Base-by-base conservation (phyloP, 139 green algal species). In the Zygnema cylindricum region DNA sequence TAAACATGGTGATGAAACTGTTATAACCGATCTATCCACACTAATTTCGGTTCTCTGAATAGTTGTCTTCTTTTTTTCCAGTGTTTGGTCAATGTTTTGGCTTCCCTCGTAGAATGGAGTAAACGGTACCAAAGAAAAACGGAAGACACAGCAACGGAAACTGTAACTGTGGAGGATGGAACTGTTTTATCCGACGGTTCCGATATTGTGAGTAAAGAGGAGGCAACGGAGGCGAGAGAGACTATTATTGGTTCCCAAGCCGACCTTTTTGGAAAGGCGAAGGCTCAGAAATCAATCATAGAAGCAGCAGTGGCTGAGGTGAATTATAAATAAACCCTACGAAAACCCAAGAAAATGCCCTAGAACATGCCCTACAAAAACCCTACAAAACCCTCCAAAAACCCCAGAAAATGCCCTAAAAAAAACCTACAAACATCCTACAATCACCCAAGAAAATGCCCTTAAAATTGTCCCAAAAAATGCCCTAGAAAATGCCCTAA, bases 241-340 rank as follows among this genome's bases (percentile, higher is more conserved):
- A 71, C 49, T 2, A 75, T 23, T 23, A 77, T 0, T 22, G 69
- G 86, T 21, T 71, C 83, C 1, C 84, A 89, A 77, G 85, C 85
- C 3, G 81, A 84, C 54, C 36, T 84, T 40, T 89, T 91, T 89
- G 86, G 79, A 33, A 90, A 89, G 39, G 82, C 42, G 23, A 91
- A 91, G 42, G 81, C 82, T 22, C 82, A 91, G 0, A 91, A 91
- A 81, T 86, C 86, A 16, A 39, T 39, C 0, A 43, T 91, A 16
- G 86, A 91, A 35, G 85, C 86, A 76, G 82, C 55, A 69, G 86
- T 91, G 40, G 23, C 23, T n/a, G 38, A 90, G 85, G 85, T 90
- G 32, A 25, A 38, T 1, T 32, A 82, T 0, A 33, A 25, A 25
- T 0, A 82, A 38, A 30, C 7, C 76, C 30, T 32, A 43, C 43